Evolutionary conservation across 495 filamentous ascomycete species (phyloP).

Genomic region (Aspergillus biplanus): DNA sequence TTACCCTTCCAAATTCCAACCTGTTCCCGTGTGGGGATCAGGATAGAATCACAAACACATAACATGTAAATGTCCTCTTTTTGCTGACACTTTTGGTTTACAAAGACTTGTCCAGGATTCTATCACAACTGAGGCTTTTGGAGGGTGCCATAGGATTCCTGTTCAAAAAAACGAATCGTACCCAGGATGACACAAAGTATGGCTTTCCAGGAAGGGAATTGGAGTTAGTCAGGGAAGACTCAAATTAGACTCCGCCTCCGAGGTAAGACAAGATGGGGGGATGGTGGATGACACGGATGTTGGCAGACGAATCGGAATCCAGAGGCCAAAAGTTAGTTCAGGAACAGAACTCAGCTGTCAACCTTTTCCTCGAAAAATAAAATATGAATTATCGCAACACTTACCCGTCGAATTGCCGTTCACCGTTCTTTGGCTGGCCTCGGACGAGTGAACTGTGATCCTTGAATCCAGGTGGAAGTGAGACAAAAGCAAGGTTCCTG

Average conservation of each 20-base stretch:
- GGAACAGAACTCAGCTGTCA: background rate
- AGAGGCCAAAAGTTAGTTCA: background rate
- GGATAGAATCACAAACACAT: no score
- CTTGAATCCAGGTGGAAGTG: background rate
- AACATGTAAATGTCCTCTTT: no score
- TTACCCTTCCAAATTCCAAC: background rate
- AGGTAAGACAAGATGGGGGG: constrained; percentile 2
- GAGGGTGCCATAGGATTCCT: no score
- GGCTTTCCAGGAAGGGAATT: no score
- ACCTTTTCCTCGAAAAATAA: no score
- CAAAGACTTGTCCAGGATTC: no score
- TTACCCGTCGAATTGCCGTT: background rate
- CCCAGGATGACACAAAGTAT: no score
- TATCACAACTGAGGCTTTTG: no score
- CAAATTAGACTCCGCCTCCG: background rate
- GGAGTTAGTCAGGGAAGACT: background rate
- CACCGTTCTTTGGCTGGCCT: constrained; percentile 3
- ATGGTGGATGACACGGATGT: background rate
- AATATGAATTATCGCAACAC: background rate
- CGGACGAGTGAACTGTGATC: background rate
- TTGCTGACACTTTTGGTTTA: no score
- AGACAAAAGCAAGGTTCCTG: constrained; percentile 3
- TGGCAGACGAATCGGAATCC: background rate
- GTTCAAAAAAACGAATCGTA: no score
- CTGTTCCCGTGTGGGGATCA: no score